Evolutionary conservation across 2,329 filamentous ascomycete species (phyloP), one percentile per base, ranked within the genome.

Genomic region (Ilyonectria destructans): DNA sequence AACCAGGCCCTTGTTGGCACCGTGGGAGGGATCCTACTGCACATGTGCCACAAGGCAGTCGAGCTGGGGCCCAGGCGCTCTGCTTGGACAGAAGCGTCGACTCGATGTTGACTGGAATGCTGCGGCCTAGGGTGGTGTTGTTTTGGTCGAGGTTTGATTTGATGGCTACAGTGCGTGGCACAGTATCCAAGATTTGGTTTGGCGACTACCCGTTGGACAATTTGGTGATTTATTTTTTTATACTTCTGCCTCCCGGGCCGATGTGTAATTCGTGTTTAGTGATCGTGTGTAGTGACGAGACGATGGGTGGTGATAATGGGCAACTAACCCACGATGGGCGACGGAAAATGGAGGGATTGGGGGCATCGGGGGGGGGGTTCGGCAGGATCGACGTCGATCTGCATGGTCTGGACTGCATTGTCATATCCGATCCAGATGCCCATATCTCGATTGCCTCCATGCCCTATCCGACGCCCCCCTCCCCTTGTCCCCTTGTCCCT

Each of bases 331-430:
- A 40, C 13, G 48, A 54, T 40, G 19, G 31, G 56, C 6, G 10
- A 65, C 49, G 51, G 33, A 45, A 46, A 45, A 43, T 33, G 46
- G 21, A 43, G 46, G 62, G 51, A 37, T 13, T 33, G 51, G n/a
- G 29, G 49, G 17, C 17, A 43, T 45, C 26, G 57, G 52, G 57
- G 51, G 57, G 52, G 57, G 57, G 54, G 46, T 65, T 56, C 65
- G 54, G 62, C 64, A 66, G 65, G 74, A 76, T 76, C 74, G 72
- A 71, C 71, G 71, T 60, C 69, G 71, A 76, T 74, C 72, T 69
- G 59, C 70, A 72, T 58, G 63, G 65, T 63, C 54, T 58, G 64
- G 59, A 62, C 69, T 69, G 65, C 67, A 70, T 70, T 68, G 61
- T 67, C 65, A 61, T 69, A 57, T 62, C 59, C 65, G 73, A 75